Percentiles rank a stretch among this genome's conserved stretches.
Evolutionary conservation across 805 yeast species (phyloP).

Genomic region (Ogataea saltuana): DNA sequence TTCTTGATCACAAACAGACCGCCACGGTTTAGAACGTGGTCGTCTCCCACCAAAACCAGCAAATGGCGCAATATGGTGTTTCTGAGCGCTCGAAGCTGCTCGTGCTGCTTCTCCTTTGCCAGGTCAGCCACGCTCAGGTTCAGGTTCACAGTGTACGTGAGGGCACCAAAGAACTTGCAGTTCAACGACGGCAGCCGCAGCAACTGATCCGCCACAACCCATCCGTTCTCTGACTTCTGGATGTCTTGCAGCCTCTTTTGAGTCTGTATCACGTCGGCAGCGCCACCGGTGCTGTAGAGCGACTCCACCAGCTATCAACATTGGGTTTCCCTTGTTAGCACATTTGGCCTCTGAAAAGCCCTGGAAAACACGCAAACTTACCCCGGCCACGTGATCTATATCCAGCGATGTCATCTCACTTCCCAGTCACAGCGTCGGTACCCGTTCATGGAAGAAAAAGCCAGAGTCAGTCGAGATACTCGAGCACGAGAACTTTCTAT

Average conservation of each 20-base stretch:
- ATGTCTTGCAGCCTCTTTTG: slow-evolving; percentile 59
- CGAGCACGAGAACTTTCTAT: background rate
- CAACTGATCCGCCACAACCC: slow-evolving; percentile 55
- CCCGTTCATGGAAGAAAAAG: background rate
- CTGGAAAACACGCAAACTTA: slow-evolving; percentile 6
- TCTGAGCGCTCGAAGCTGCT: slow-evolving; percentile 13
- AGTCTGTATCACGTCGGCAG: slow-evolving; percentile 39
- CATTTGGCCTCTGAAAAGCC: background rate
- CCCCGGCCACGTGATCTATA: slow-evolving; percentile 16
- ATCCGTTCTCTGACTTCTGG: slow-evolving; percentile 60
- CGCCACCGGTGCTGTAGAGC: slow-evolving; percentile 43
- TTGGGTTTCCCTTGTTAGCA: background rate
- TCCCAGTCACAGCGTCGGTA: too few species aligned
- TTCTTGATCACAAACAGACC: slow-evolving; percentile 54
- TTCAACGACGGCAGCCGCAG: slow-evolving; percentile 43
- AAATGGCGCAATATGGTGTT: slow-evolving; percentile 17
- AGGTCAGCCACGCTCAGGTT: slow-evolving; percentile 31
- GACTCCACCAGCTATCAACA: slow-evolving; percentile 37
- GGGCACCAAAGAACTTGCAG: slow-evolving; percentile 77
- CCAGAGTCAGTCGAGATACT: background rate
- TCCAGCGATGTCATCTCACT: slow-evolving; percentile 4
- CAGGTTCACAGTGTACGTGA: slow-evolving; percentile 68
- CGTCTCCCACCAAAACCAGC: slow-evolving; percentile 16
- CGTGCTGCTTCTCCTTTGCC: slow-evolving; percentile 5
- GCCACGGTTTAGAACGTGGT: slow-evolving; percentile 17